Percentiles rank a stretch among this genome's conserved stretches.
phyloP scores from a whole-genome alignment of 805 yeast species.

The Yueomyces sp. region DNA sequence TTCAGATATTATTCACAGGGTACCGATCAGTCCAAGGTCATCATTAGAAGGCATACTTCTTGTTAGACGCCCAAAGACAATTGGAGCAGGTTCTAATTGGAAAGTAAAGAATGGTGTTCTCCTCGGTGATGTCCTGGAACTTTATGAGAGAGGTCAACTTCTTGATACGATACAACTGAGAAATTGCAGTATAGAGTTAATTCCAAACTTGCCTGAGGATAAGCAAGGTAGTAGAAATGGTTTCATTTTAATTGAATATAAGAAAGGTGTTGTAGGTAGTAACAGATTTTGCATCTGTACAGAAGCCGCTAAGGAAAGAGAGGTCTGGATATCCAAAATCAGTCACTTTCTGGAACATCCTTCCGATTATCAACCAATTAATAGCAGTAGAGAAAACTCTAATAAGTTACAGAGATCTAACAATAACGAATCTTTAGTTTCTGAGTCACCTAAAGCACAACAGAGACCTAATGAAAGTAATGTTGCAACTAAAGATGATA shows the following conservation, averaged over 20 bases:
- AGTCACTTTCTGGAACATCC: conserved; percentile 21
- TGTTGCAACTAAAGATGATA: neutral
- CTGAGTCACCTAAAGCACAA: neutral
- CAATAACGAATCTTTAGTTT: neutral
- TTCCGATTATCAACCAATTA: conserved; percentile 2
- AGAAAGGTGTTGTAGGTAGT: conserved; percentile 26
- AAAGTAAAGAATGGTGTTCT: conserved; percentile 56
- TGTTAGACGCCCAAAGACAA: conserved; percentile 38
- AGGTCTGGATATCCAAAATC: conserved; percentile 48
- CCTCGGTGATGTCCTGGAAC: conserved; percentile 47
- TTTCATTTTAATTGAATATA: conserved; percentile 27
- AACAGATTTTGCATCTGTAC: conserved; percentile 62
- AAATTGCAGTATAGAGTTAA: conserved; percentile 27
- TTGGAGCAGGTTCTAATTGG: conserved; percentile 52
- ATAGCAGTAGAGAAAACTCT: conserved; percentile 1
- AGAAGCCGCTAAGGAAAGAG: conserved; percentile 66
- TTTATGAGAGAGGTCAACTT: conserved; percentile 36
- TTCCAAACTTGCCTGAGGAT: conserved; percentile 25
- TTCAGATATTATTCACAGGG: conserved; percentile 29
- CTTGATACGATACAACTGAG: conserved; percentile 30
- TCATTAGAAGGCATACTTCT: conserved; percentile 52
- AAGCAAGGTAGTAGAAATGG: conserved; percentile 25
- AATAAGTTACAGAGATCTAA: neutral
- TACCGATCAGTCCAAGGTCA: conserved; percentile 17
- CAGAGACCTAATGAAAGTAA: neutral